Base-by-base conservation (phyloP, 768 basidiomycete genomes). In the Collybiopsis luxurians region DNA sequence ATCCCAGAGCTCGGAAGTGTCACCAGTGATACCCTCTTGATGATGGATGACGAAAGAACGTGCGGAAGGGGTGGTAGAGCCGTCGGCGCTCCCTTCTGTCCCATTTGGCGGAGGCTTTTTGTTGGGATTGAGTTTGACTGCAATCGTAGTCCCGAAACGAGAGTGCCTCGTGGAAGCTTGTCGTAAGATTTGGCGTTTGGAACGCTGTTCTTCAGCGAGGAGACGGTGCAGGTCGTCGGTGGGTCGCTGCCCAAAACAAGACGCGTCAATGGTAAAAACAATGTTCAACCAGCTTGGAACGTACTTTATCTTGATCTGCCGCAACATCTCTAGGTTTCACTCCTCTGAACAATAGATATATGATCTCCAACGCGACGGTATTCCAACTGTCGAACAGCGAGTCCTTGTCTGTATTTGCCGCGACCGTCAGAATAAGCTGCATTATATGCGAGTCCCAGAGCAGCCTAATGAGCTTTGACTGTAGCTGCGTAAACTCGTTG, bases 91-190 rank as follows among this genome's bases (percentile, higher is more conserved):
- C 30, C 27, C 27, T 7, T n/a, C 38, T 15, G 50, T 53, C 30
- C 63, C 30, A 36, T 34, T 52, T 44, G 43, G 46, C 2, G 55
- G 62, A 43, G 58, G 64, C 53, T 73, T 76, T 69, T 81, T 84
- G 60, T 79, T 81, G 13, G 85, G 69, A 57, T 86, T 89, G 42
- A 90, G 75, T 60, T 79, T 83, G 53, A 99, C 87, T 21, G 89
- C 75, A 61, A 98, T 87, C 9, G 95, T 98, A 2, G 97, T 98
- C 1, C 97, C 97, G 71, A 99, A 99, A 47, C 95, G 86, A 24
- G 94, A 93, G 73, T 99, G 97, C 30, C 97, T 83, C 21, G 93
- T 90, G 51, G 86, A 73, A 17, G 78, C 72, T 36, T 73, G 73
- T 47, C 83, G 79, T 0, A 82, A 77, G 24, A 80, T 67, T 53